Conservation (phyloP, 495 filamentous ascomycete genomes). For the Lepraria neglecta region DNA sequence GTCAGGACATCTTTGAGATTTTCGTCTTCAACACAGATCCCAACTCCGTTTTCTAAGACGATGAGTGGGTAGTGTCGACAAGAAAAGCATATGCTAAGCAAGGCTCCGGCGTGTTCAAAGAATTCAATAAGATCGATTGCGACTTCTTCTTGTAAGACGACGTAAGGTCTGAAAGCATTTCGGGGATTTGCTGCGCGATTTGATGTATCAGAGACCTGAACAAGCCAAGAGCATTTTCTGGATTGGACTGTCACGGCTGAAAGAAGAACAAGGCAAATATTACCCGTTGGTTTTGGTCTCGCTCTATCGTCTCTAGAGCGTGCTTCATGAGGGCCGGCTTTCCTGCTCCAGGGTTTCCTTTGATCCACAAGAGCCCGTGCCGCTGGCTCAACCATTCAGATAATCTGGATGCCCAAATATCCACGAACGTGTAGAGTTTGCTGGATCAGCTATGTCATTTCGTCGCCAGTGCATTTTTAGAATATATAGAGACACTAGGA, state of each 20-base stretch:
- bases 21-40: not conserved
- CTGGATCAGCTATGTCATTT: constrained; percentile 16
- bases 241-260: not conserved
- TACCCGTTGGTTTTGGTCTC: not conserved
- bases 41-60: not conserved
- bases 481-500: constrained; percentile 17
- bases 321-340: constrained; percentile 25
- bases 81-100: not conserved
- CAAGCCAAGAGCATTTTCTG: constrained; percentile 5
- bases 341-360: constrained; percentile 26
- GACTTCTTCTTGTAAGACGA: not conserved
- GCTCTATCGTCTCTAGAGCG: constrained; percentile 6
- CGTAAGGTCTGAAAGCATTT: not conserved
- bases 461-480: constrained; percentile 17
- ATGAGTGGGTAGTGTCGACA: constrained; percentile 6
- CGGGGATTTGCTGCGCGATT: not conserved
- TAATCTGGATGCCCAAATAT: constrained; percentile 10
- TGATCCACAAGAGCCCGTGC: constrained; percentile 26
- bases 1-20: not conserved
- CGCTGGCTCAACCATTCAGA: not conserved
- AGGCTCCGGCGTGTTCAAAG: not conserved
- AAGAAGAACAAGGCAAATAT: constrained; percentile 12
- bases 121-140: not conserved
- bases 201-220: constrained; percentile 12
- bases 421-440: constrained; percentile 18